Base-by-base conservation (phyloP, 1,139 yeast genomes). In the Saccharomyces hybrid region DNA sequence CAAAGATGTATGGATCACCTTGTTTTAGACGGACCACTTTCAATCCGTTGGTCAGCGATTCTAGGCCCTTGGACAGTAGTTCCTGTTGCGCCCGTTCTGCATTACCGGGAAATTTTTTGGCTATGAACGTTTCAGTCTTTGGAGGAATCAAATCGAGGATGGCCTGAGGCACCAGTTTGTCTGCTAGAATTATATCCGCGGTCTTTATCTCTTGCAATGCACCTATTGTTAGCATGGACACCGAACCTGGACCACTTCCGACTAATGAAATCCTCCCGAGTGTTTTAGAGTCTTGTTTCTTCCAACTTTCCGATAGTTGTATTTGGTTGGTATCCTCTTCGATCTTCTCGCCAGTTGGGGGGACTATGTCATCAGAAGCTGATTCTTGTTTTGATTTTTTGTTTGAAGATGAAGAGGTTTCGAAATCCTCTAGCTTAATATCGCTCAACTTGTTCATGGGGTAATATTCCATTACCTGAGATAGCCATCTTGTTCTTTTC, bases 1-100 rank as follows among this genome's bases (percentile, higher is more conserved):
- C 99, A 69, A 89, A 93, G 34, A 93, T 88, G 71, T 89, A 93
- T 4, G 99, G 98, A 69, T 93, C 99, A 47, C 99, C 99, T 73
- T 93, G 99, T 69, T 93, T 93, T 60, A 93, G 77, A 55, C 99
- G 77, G 2, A 93, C 95, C 1, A 93, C 97, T 57, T 81, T 82
- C 62, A 82, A 78, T 14, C 96, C 96, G 54, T 78, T 72, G 44
- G 74, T 59, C 42, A 89, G 69, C 0, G 84, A 86, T 44, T 77
- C 78, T 24, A 91, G 72, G 0, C 96, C 98, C 58, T 84, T 71
- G 21, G 77, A 75, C 42, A 89, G 74, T 44, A 93, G 76, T 70
- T 93, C 97, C 60, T 87, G 80, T 70, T 93, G 99, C 0, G 98
- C 98, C 51, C 80, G 79, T 66, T 90, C 97, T 0, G 99, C 98